phyloP scores from a whole-genome alignment of 148 eudicot species.

The Camellia japonica region DNA sequence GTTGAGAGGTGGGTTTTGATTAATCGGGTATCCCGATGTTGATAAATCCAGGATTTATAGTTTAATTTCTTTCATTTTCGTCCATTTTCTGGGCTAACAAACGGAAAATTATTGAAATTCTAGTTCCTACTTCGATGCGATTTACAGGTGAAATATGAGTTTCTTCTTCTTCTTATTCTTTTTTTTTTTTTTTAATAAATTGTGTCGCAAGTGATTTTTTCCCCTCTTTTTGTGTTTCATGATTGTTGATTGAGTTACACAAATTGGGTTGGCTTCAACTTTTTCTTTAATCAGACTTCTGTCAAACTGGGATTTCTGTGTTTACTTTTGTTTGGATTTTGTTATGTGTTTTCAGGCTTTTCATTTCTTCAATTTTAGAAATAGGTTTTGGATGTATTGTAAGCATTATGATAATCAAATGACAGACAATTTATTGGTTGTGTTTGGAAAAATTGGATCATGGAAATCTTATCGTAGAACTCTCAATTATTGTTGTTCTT shows the following conservation, averaged over 20 bases:
- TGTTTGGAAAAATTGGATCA: background rate
- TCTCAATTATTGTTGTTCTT: conserved; percentile 6
- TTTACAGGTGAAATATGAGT: background rate
- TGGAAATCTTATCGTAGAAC: background rate
- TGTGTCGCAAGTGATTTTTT: background rate
- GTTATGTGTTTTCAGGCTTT: background rate
- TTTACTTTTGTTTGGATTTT: background rate
- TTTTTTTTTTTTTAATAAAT: background rate
- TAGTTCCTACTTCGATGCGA: background rate
- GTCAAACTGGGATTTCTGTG: background rate
- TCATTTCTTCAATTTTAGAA: background rate
- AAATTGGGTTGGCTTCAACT: background rate
- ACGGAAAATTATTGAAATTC: conserved; percentile 5
- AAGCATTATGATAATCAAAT: background rate
- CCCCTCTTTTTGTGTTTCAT: background rate
- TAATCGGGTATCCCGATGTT: background rate
- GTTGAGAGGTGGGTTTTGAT: background rate
- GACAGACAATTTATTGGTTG: background rate
- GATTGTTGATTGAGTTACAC: background rate
- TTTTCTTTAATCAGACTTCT: background rate
- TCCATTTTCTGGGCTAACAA: background rate
- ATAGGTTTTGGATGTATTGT: background rate
- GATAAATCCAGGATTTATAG: background rate
- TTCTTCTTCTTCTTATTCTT: no score
- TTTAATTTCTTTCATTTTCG: background rate